These are phyloP conservation scores for Gyromitra esculenta DNA, from an alignment of 2,329 filamentous ascomycete species.

Conservation along the genomic window DNA sequence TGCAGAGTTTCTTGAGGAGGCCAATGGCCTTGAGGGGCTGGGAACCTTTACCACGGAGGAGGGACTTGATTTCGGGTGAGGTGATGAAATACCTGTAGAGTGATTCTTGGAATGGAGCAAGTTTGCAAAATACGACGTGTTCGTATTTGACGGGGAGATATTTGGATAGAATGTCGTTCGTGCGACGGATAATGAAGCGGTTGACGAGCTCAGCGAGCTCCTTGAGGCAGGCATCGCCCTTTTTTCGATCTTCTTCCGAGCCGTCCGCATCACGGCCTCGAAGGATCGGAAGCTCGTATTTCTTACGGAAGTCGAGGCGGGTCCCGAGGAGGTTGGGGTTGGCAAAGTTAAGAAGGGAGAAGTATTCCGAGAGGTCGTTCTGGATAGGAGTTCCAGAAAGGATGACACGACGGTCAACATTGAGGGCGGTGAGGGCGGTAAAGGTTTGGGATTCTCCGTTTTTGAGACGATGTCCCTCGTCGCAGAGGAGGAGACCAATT, in stretches of 20 bases:
- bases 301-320: constrained; percentile 88
- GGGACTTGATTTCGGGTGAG: constrained; percentile 90
- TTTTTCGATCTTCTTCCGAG: constrained; percentile 80
- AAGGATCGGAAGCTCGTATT: constrained; percentile 91
- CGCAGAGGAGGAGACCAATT: constrained; percentile 92
- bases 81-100: constrained; percentile 98
- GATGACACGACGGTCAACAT: constrained; percentile 91
- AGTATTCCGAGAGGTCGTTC: constrained; percentile 98
- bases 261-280: constrained; percentile 90
- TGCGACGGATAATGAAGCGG: constrained; percentile 97
- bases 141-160: constrained; percentile 99
- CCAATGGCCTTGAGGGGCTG: constrained; percentile 97
- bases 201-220: constrained; percentile 89
- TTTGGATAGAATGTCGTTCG: constrained; percentile 97
- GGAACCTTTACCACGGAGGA: constrained; percentile 91
- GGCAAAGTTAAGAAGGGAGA: constrained; percentile 92
- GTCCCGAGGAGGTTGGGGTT: constrained; percentile 93
- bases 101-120: constrained; percentile 89
- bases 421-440: constrained; percentile 85
- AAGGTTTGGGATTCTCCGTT: constrained; percentile 98
- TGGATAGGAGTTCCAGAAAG: constrained; percentile 97
- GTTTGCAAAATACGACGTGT: constrained; percentile 97
- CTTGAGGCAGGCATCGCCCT: constrained; percentile 81
- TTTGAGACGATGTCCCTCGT: constrained; percentile 95
- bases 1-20: constrained; percentile 97